These are phyloP conservation scores for Gossypium bickii DNA, from an alignment of 345 rosid species.

Conservation along the genomic window DNA sequence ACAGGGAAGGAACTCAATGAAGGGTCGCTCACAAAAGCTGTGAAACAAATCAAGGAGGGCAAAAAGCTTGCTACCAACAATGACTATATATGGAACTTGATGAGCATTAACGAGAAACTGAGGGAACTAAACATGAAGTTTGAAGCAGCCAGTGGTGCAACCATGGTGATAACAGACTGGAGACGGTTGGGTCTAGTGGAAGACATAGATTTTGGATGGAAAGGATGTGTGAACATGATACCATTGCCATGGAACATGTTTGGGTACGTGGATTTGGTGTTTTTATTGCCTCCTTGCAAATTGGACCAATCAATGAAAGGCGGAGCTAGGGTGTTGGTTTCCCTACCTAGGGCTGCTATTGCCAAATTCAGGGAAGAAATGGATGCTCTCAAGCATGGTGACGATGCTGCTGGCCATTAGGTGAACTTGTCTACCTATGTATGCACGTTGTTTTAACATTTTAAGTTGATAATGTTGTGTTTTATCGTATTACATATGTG, in stretches of 20 bases:
- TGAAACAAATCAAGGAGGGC: slow-evolving; percentile 38
- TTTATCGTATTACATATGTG: background rate
- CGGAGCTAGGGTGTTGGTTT: slow-evolving; percentile 50
- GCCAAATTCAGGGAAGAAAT: slow-evolving; percentile 39
- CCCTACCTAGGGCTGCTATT: slow-evolving; percentile 45
- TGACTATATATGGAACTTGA: slow-evolving; percentile 20
- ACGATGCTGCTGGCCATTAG: background rate
- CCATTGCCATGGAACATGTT: slow-evolving; percentile 44
- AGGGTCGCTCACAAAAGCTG: slow-evolving; percentile 24
- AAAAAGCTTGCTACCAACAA: slow-evolving; percentile 26
- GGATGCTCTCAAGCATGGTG: slow-evolving; percentile 24
- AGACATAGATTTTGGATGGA: slow-evolving; percentile 50
- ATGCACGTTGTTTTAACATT: background rate
- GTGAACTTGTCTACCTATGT: background rate
- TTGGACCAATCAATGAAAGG: slow-evolving; percentile 34
- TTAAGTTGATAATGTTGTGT: background rate
- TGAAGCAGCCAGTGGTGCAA: slow-evolving; percentile 33
- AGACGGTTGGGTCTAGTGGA: slow-evolving; percentile 45
- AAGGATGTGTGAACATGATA: slow-evolving; percentile 36
- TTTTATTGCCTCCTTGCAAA: slow-evolving; percentile 37
- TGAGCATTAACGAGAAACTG: slow-evolving; percentile 27
- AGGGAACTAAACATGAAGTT: slow-evolving; percentile 23
- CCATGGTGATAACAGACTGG: slow-evolving; percentile 51
- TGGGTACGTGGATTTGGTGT: slow-evolving; percentile 40
- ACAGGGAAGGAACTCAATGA: slow-evolving; percentile 32